A percentile compares a stretch with the other conserved stretches of the same genome.
phyloP scores from a whole-genome alignment of 108 stramenopile genomes.

The Skeletonema marinoi region DNA sequence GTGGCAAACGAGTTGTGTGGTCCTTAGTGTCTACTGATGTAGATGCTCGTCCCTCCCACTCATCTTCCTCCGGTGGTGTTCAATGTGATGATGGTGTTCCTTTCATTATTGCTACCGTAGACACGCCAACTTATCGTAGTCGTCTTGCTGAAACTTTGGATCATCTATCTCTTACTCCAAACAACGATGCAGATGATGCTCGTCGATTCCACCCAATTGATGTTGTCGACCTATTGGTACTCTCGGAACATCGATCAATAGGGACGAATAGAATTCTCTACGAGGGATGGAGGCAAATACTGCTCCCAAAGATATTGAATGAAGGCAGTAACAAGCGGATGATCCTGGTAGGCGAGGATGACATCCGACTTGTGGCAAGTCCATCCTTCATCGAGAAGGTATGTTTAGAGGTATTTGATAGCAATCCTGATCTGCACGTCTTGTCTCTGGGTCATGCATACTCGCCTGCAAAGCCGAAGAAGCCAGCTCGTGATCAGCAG shows the following conservation, averaged over 20 bases:
- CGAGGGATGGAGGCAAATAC: slow-evolving; percentile 38
- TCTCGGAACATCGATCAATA: slow-evolving; percentile 15
- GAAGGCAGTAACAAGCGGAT: not conserved
- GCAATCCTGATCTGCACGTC: slow-evolving; percentile 24
- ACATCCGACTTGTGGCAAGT: slow-evolving; percentile 20
- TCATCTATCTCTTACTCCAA: slow-evolving; percentile 1
- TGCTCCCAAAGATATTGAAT: slow-evolving; percentile 20
- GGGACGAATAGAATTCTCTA: slow-evolving; percentile 31
- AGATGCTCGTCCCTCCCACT: not conserved
- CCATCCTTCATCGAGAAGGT: slow-evolving; percentile 15
- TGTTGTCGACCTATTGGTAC: slow-evolving; percentile 23
- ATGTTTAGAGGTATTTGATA: slow-evolving; percentile 13
- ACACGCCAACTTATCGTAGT: slow-evolving; percentile 20
- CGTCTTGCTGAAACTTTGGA: slow-evolving; percentile 29
- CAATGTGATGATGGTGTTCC: slow-evolving; percentile 4
- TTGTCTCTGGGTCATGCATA: slow-evolving; percentile 37
- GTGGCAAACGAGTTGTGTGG: not conserved
- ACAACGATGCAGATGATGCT: not conserved
- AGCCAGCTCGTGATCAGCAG: not conserved
- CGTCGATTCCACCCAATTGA: slow-evolving; percentile 17
- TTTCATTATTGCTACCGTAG: slow-evolving; percentile 24
- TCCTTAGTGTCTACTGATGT: not conserved
- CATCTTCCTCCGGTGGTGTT: not conserved
- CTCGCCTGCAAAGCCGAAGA: slow-evolving; percentile 20
- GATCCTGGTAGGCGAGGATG: slow-evolving; percentile 35